Base-by-base conservation (phyloP, 1,284 basidiomycete genomes). In the Austroboletus niveus region DNA sequence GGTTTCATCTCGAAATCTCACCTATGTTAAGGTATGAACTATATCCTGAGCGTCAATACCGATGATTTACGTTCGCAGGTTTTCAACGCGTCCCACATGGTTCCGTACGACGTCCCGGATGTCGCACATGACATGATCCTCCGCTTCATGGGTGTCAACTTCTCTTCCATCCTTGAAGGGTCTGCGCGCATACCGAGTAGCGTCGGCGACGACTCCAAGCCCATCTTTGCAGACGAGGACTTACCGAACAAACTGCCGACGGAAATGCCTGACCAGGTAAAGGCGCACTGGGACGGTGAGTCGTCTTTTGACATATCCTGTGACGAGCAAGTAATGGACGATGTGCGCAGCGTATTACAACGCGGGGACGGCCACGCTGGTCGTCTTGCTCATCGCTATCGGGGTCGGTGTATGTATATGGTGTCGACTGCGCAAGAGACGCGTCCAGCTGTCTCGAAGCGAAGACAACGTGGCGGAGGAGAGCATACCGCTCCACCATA, bases 81-180 rank as follows among this genome's bases (percentile, higher is more conserved):
- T 32, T 89, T 88, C 70, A 92, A 92, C 53, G 92, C 92, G 1
- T 95, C 92, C 1, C 94, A 96, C 69, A 97, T 97, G 94, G 93
- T 88, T 30, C 92, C 92, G 1, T 96, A 85, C 66, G 96, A 99
- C 70, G 76, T 89, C 11, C 96, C 95, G 0, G 79, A 92, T 51
- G 84, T 88, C 31, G 79, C 93, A 5, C 94, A 98, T 70, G 96
- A 99, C 71, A 98, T 99, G 97, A 96, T 99, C 63, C 83, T 95
- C 45, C 89, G 94, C 14, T 98, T 98, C 74, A 91, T 97, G 85
- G 85, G 82, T 43, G 84, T 95, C 51, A 88, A 98, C 72, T 89
- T 95, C 61, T 81, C 86, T 30, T 79, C 82, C 5, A 80, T 97
- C 42, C 77, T 87, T 3, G 93, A 89, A 53, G 78, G 88, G 56